Conservation (phyloP, 1,139 yeast genomes). For the Taphrina betulina region DNA sequence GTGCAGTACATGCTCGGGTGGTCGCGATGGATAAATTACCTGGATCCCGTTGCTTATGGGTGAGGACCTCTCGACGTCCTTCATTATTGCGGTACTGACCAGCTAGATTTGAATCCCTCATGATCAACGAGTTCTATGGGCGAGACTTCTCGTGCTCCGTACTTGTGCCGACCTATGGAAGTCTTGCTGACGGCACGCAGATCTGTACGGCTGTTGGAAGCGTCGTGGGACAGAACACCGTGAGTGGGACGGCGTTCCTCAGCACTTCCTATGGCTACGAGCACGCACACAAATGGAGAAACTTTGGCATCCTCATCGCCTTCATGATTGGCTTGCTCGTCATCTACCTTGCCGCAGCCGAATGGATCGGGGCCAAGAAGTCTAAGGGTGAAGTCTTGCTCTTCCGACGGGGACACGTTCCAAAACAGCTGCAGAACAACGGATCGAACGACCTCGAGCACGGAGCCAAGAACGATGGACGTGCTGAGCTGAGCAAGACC, state of each 20-base stretch:
- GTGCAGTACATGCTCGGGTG: slow-evolving; percentile 53
- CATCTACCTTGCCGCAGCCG: slow-evolving; percentile 56
- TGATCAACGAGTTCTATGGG: slow-evolving; percentile 51
- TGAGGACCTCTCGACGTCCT: slow-evolving; percentile 22
- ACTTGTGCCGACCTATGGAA: slow-evolving; percentile 50
- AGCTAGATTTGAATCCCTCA: slow-evolving; percentile 47
- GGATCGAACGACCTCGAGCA: slow-evolving; percentile 9
- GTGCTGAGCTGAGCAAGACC: slow-evolving; percentile 18
- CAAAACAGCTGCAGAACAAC: neutral
- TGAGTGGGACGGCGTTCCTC: slow-evolving; percentile 50
- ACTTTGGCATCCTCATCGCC: slow-evolving; percentile 46
- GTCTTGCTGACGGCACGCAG: slow-evolving; percentile 44
- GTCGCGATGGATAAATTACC: slow-evolving; percentile 54
- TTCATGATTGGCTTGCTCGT: slow-evolving; percentile 45
- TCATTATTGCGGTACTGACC: neutral
- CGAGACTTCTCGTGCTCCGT: slow-evolving; percentile 48
- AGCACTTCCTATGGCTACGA: slow-evolving; percentile 45
- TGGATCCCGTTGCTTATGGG: slow-evolving; percentile 52
- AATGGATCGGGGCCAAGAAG: slow-evolving; percentile 52
- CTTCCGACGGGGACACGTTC: slow-evolving; percentile 39
- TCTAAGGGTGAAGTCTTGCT: slow-evolving; percentile 57
- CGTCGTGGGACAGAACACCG: slow-evolving; percentile 46
- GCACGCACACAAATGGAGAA: slow-evolving; percentile 46
- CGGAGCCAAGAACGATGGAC: slow-evolving; percentile 6
- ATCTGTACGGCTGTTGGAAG: slow-evolving; percentile 50